Percentiles rank a stretch among this genome's conserved stretches.
Evolutionary conservation across 192 early-diverging fungal genomes (phyloP).

Genomic region (Linnemannia schmuckeri): DNA sequence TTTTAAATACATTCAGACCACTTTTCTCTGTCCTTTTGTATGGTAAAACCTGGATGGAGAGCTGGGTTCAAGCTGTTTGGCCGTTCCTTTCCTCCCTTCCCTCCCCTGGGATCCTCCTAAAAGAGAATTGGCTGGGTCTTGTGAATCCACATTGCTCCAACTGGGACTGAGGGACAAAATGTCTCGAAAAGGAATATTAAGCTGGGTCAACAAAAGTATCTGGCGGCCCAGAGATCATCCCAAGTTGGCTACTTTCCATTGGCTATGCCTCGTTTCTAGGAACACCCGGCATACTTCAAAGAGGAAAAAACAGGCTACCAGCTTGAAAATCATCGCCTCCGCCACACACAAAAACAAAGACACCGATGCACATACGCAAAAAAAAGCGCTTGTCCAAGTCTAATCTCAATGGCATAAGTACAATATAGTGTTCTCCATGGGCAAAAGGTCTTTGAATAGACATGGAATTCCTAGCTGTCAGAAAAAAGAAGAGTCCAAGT

Average conservation of each 20-base stretch:
- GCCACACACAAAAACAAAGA: background rate
- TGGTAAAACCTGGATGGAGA: background rate
- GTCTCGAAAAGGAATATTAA: conserved; percentile 1
- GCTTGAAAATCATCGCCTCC: background rate
- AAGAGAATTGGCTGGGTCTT: background rate
- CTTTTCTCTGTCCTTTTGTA: no score
- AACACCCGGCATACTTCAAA: background rate
- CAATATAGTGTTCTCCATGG: background rate
- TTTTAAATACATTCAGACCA: no score
- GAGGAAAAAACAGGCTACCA: background rate
- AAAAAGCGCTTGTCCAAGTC: background rate
- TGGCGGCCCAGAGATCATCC: background rate
- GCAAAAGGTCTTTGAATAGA: background rate
- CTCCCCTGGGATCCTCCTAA: background rate
- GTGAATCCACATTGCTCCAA: background rate
- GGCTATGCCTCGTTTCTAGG: background rate
- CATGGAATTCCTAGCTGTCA: no score
- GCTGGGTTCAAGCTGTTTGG: background rate
- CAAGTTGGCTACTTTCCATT: background rate
- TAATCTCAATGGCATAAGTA: background rate
- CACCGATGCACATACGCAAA: background rate
- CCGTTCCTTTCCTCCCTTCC: background rate
- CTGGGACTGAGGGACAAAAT: background rate
- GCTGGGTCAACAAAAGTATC: background rate
- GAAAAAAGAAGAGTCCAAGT: background rate